These are phyloP conservation scores for Eucalyptus guilfoylei DNA, from an alignment of 345 rosid species.

Conservation along the genomic window DNA sequence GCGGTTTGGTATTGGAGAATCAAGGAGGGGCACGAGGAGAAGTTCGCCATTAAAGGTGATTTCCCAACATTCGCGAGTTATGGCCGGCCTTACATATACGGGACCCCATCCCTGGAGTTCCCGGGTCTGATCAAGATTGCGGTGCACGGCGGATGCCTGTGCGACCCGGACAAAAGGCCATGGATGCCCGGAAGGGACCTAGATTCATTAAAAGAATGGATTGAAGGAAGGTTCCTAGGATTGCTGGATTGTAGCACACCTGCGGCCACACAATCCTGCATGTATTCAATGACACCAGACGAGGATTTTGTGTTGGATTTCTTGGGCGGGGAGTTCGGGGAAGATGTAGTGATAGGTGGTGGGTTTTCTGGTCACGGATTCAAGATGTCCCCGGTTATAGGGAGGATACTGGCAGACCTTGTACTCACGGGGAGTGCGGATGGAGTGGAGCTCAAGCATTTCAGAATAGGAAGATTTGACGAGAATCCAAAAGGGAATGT, in stretches of 20 bases:
- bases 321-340: slow-evolving; percentile 68
- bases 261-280: slow-evolving; percentile 52
- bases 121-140: slow-evolving; percentile 74
- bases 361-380: slow-evolving; percentile 97
- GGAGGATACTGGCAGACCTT: slow-evolving; percentile 64
- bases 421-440: slow-evolving; percentile 32
- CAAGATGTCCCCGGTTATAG: slow-evolving; percentile 76
- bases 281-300: slow-evolving; percentile 81
- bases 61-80: slow-evolving; percentile 76
- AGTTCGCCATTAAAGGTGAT: slow-evolving; percentile 14
- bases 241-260: slow-evolving; percentile 34
- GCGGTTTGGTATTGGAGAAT: slow-evolving; percentile 67
- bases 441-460: slow-evolving; percentile 47
- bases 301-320: slow-evolving; percentile 83
- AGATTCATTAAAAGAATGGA: slow-evolving; percentile 49
- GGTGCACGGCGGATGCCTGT: slow-evolving; percentile 50
- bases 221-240: slow-evolving; percentile 45
- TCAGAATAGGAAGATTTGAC: slow-evolving; percentile 45
- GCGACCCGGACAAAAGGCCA: slow-evolving; percentile 79
- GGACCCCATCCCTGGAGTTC: slow-evolving; percentile 78
- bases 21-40: slow-evolving; percentile 46
- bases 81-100: slow-evolving; percentile 50
- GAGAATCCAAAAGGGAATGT: slow-evolving; percentile 40
- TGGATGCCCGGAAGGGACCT: slow-evolving; percentile 46
- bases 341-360: slow-evolving; percentile 53